A percentile compares a stretch with the other conserved stretches of the same genome.
phyloP scores from a whole-genome alignment of 768 basidiomycete genomes.

The Hericium rajendrae region DNA sequence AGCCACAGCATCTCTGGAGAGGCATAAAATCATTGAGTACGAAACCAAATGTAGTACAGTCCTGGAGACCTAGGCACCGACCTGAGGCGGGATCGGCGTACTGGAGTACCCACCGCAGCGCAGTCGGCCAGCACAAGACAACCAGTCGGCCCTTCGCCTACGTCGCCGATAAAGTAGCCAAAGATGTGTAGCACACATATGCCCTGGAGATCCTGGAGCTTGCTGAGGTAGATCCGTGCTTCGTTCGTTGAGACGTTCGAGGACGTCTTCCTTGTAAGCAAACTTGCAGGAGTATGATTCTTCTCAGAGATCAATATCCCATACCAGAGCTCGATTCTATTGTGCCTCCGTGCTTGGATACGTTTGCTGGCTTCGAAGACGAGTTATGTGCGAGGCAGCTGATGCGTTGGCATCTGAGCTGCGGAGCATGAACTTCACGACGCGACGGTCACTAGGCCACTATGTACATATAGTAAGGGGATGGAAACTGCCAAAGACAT shows the following conservation, averaged over 20 bases:
- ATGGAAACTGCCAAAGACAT: too few relatives aligned
- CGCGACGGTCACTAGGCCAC: too few relatives aligned
- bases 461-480: too few relatives aligned
- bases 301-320: too few relatives aligned
- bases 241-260: background rate
- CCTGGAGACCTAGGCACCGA: background rate
- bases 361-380: too few relatives aligned
- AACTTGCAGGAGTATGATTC: background rate
- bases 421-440: too few relatives aligned
- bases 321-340: too few relatives aligned
- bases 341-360: too few relatives aligned
- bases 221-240: background rate
- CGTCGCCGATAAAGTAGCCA: background rate
- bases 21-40: background rate
- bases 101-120: background rate
- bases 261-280: background rate
- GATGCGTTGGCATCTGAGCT: too few relatives aligned
- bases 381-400: too few relatives aligned
- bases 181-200: background rate
- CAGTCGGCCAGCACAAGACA: background rate
- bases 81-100: background rate
- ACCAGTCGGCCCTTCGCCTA: background rate
- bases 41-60: too few relatives aligned
- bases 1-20: background rate
- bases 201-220: background rate